Evolutionary conservation across 2,329 filamentous ascomycete genomes (phyloP).

Genomic region (Aspergillus brasiliensis): DNA sequence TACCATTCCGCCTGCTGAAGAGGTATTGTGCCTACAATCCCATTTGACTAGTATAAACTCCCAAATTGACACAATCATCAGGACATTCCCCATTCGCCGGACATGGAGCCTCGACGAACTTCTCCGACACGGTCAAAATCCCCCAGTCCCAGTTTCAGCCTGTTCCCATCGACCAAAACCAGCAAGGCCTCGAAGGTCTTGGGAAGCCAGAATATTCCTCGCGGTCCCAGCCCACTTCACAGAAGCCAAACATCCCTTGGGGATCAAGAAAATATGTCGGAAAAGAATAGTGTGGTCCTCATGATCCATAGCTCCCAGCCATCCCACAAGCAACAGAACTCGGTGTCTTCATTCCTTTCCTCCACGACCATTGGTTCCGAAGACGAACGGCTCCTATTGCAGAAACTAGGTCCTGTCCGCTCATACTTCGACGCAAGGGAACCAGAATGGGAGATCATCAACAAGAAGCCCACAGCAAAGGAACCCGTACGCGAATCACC

Average conservation of each 20-base stretch:
- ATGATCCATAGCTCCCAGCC: conserved; percentile 7
- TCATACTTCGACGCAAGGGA: conserved; percentile 22
- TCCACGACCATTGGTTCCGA: conserved; percentile 15
- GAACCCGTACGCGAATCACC: background rate
- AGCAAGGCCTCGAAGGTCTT: conserved; percentile 34
- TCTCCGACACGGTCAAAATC: conserved; percentile 39
- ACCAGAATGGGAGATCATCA: conserved; percentile 29
- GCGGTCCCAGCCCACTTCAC: conserved; percentile 27
- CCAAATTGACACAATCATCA: background rate
- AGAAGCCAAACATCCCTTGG: conserved; percentile 24
- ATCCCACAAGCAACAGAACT: conserved; percentile 20
- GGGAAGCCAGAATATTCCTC: conserved; percentile 35
- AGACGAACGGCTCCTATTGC: conserved; percentile 19
- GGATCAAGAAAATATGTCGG: conserved; percentile 20
- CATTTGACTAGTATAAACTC: background rate
- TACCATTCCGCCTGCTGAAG: conserved; percentile 56
- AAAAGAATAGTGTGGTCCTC: conserved; percentile 10
- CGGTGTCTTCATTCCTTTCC: conserved; percentile 22
- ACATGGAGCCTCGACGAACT: conserved; percentile 33
- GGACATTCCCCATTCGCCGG: conserved; percentile 11
- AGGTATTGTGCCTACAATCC: conserved; percentile 29
- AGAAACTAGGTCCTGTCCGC: conserved; percentile 19
- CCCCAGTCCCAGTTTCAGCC: conserved; percentile 39
- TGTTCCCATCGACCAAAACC: conserved; percentile 40
- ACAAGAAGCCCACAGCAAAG: conserved; percentile 13